Evolutionary conservation across 2,329 filamentous ascomycete species (phyloP), one percentile per base, ranked within the genome.

Genomic region (Thermoascus crustaceus): DNA sequence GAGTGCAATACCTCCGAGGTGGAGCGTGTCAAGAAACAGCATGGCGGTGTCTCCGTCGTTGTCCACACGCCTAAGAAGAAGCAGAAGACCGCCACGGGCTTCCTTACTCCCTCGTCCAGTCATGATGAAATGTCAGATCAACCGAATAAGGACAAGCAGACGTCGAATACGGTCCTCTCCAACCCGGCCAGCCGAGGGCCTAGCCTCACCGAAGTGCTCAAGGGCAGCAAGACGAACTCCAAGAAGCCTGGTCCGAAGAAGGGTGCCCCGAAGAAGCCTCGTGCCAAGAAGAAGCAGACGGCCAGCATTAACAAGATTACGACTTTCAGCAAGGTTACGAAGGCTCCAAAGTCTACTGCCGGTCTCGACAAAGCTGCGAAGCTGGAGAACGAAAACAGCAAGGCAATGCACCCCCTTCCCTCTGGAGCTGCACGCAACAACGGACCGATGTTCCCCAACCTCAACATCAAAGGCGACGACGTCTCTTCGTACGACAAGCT

Each of bases 1-100:
- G 61, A 67, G 36, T 65, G 68, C 48, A 56, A 58, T n/a, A 49
- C 57, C 2, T 61, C 61, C 17, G 66, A 71, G 22, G 55, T 65
- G 13, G 66, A 69, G 42, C 54, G 55, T 22, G 54, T 58, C 32
- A 66, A 62, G 42, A 52, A 52, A 31, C 53, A 59, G 26, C 54
- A 64, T 42, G 52, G 54, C n/a, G 46, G 48, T 9, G 40, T 62
- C 24, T 50, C 58, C 11, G 59, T 70, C 14, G 58, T 68, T 14
- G 56, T 69, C 32, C 38, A 51, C 3, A 56, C 61, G 9, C 53
- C 61, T 3, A 55, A 52, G 45, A 65, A 66, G 45, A 53, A 52
- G 27, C 45, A 53, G 32, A 52, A 47, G 38, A 47, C 41, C 8
- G 45, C 55, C 14, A 59, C 50, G 5, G 58, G 58, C 22, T 51